These are phyloP conservation scores for Rasamsonia emersonii DNA, from an alignment of 2,329 filamentous ascomycete genomes.

Conservation along the genomic window DNA sequence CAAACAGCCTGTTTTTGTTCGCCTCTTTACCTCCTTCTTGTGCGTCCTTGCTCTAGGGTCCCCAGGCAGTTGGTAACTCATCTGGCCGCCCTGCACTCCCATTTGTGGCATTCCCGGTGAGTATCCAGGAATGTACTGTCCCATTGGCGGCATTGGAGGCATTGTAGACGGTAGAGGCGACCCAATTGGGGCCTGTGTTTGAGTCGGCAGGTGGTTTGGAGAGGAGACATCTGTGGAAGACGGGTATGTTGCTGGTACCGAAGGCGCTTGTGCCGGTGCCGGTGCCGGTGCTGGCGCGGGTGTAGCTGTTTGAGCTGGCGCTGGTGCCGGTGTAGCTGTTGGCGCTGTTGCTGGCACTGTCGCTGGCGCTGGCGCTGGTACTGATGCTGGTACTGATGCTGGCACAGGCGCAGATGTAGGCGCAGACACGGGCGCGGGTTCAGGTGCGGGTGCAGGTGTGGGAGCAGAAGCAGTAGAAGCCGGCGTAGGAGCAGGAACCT, in stretches of 20 bases:
- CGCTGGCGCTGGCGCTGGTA: conserved; percentile 19
- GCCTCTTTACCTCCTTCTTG: conserved; percentile 64
- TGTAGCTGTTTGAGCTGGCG: conserved; percentile 24
- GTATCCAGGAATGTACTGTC: conserved; percentile 45
- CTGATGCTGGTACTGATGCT: conserved; percentile 11
- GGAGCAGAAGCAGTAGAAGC: conserved; percentile 3
- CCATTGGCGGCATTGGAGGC: conserved; percentile 45
- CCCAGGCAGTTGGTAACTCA: conserved; percentile 44
- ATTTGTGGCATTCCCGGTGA: conserved; percentile 23
- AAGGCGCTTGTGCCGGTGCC: conserved; percentile 12
- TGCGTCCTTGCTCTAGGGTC: conserved; percentile 49
- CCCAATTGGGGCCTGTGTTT: conserved; percentile 36
- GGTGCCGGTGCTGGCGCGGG: too few species aligned
- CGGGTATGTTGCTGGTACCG: conserved; percentile 16
- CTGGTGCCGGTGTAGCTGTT: conserved; percentile 23
- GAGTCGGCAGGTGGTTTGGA: conserved; percentile 5
- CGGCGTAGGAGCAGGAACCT: conserved; percentile 2
- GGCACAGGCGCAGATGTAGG: too few species aligned
- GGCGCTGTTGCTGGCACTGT: conserved; percentile 19
- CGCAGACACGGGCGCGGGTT: conserved; percentile 7
- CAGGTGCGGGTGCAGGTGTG: conserved; percentile 8
- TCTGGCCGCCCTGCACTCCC: conserved; percentile 36
- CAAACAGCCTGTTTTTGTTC: conserved; percentile 65
- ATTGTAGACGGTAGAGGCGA: conserved; percentile 40
- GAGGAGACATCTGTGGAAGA: conserved; percentile 6